Base-by-base conservation (phyloP, 2,329 filamentous ascomycete genomes). In the Penicillium griseofulvum region DNA sequence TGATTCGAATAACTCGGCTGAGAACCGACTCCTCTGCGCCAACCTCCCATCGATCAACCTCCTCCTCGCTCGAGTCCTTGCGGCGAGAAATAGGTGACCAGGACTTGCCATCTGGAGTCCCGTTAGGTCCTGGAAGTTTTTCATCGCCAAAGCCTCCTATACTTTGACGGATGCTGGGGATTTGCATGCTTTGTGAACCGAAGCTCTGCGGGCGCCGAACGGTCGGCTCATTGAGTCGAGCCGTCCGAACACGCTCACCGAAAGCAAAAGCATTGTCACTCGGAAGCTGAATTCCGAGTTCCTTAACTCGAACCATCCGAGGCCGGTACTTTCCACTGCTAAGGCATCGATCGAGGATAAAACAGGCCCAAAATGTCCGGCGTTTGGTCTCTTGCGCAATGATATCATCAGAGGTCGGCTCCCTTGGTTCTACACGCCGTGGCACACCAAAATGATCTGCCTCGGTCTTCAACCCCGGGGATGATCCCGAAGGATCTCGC, bases 341-440 rank as follows among this genome's bases (percentile, higher is more conserved):
- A 26, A 83, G 61, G 56, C 80, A 83, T 4, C 81, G 76, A 66
- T 84, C 82, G 64, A 84, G 71, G 47, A 83, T 79, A 63, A 81
- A 83, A 60, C 81, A 83, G 49, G 80, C 81, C 81, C 82, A 84
- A 58, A 83, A 82, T 0, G 81, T 83, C 5, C 82, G 77, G 16
- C 82, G 76, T 56, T 77, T 75, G 3, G 80, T 80, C 63, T 85
- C 82, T 56, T 80, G 79, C 16, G 77, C 69, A 45, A 84, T 80
- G 45, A 82, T 78, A 34, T 75, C 75, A 52, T 83, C 79, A 3
- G 65, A 71, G 4, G 61, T 74, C 52, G 68, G 70, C 26, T 74
- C 73, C 38, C 67, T 71, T n/a, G 63, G 61, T n/a, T 72, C 72
- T 10, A 59, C 54, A 1, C 72, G 69, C 12, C 69, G 65, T 14